phyloP scores from a whole-genome alignment of 805 yeast species.

The Candida montana region DNA sequence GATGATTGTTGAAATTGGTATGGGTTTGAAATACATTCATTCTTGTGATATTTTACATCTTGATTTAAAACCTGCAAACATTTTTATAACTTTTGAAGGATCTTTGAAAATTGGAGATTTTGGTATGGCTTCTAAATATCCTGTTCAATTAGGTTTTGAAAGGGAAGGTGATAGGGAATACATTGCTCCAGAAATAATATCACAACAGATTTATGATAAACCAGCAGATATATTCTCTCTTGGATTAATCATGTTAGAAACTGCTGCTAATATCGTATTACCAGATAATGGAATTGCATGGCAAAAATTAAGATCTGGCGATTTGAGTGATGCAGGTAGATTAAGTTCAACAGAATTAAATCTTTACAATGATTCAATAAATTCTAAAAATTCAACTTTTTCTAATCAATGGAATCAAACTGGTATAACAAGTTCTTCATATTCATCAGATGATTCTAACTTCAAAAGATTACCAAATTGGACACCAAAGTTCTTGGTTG shows the following conservation, averaged over 20 bases:
- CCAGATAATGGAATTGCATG: conserved; percentile 97
- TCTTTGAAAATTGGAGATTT: conserved; percentile 92
- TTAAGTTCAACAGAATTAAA: conserved; percentile 65
- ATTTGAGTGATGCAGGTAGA: conserved; percentile 89
- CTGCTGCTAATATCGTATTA: conserved; percentile 89
- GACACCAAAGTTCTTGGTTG: conserved; percentile 82
- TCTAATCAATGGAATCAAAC: conserved; percentile 23
- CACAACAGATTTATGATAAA: conserved; percentile 75
- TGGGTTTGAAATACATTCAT: conserved; percentile 80
- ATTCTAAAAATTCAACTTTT: conserved; percentile 21
- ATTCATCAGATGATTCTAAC: conserved; percentile 21
- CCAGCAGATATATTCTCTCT: conserved; percentile 95
- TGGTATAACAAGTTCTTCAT: conserved; percentile 23
- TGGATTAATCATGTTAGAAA: conserved; percentile 88
- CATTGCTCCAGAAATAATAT: conserved; percentile 93
- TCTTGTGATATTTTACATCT: conserved; percentile 72
- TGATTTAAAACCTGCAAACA: conserved; percentile 93
- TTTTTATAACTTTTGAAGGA: conserved; percentile 93
- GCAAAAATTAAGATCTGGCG: conserved; percentile 94
- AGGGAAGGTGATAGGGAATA: conserved; percentile 97
- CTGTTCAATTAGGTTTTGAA: conserved; percentile 64
- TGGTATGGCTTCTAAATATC: conserved; percentile 85
- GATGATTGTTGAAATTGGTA: conserved; percentile 74
- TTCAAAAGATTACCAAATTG: conserved; percentile 55
- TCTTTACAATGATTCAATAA: conserved; percentile 21